Evolutionary conservation across 1,284 basidiomycete genomes (phyloP), one percentile per base, ranked within the genome.

Genomic region (Kwoniella shivajii): DNA sequence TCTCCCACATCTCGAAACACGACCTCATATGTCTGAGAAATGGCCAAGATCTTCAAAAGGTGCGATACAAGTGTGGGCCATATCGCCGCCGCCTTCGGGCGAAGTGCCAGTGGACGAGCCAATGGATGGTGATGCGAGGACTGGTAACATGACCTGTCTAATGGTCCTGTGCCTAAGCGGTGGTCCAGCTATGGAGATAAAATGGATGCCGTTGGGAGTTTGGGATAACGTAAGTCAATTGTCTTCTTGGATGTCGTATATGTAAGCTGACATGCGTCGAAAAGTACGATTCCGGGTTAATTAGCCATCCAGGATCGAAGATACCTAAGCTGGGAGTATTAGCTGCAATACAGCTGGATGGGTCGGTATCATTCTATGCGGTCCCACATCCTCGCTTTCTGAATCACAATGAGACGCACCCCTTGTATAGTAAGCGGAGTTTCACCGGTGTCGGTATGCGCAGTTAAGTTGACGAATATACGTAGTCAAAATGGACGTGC

Each of bases 151-250:
- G 63, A 48, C 34, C 11, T 76, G 75, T 56, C 71, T 73, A 59
- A 44, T 76, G 43, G 69, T 77, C 0, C 66, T 95, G 0, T 92
- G 90, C 64, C 63, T 90, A 5, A 86, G 91, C 18, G 82, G 82
- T 26, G 89, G 90, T 0, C 83, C 87, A 4, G 88, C 86, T 4
- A 83, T 85, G 62, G 86, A 89, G 50, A 69, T 92, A 16, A 89
- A 87, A 75, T 96, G 92, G 92, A 93, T 91, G 76, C 92, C 92
- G 3, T 72, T 90, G 34, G 90, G 90, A 0, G 84, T 86, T 18
- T 84, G 90, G 67, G 89, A 92, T 67, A 56, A 73, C 46, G 80
- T 78, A 41, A 64, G 75, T 61, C 29, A 10, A 9, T 10, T 49
- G 3, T 11, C 48, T 5, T 27, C 22, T 14, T 30, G 6, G 4